Evolutionary conservation across 2,329 filamentous ascomycete genomes (phyloP), one percentile per base, ranked within the genome.

Genomic region (Sarocladiaceae sp.): DNA sequence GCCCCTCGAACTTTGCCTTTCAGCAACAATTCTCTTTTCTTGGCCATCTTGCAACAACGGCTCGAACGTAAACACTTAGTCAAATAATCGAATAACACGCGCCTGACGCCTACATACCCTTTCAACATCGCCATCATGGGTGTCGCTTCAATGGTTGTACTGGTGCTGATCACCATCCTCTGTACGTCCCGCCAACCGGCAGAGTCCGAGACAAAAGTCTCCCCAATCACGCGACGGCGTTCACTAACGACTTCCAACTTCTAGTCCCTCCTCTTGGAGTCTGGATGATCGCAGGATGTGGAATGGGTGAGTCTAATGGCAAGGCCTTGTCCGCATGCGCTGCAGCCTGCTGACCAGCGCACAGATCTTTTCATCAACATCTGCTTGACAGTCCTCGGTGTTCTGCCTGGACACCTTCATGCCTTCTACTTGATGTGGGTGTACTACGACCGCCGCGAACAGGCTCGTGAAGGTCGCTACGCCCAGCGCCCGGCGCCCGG

Each of bases 381-480:
- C 59, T 76, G 79, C 58, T 69, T 88, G 56, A 88, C 84, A 0
- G 60, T 87, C 25, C 75, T 87, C 20, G 84, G 84, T n/a, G 88
- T 86, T 66, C 69, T 94, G 49, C 89, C 89, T 0, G 90, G 88
- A 7, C 85, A 90, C 59, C 80, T 93, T 37, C 85, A 91, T 65
- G 88, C 88, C 39, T 91, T 92, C 67, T 94, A 92, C 66, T 59
- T 90, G 55, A 83, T 91, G 69, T 95, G 91, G 66, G 76, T 95
- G 56, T 96, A 92, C 72, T 93, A 86, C 67, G 82, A 89, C 61
- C 86, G 86, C 35, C 79, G 77, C 51, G 84, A 89, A 59, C 79
- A 84, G 64, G 76, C 78, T 2, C 70, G 75, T 42, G 72, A 79
- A 29, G 87, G 87, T 4, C 72, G 75, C 11, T 75, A 76, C 54